phyloP scores from a whole-genome alignment of 495 filamentous ascomycete species.

The Aspergillus asperescens region DNA sequence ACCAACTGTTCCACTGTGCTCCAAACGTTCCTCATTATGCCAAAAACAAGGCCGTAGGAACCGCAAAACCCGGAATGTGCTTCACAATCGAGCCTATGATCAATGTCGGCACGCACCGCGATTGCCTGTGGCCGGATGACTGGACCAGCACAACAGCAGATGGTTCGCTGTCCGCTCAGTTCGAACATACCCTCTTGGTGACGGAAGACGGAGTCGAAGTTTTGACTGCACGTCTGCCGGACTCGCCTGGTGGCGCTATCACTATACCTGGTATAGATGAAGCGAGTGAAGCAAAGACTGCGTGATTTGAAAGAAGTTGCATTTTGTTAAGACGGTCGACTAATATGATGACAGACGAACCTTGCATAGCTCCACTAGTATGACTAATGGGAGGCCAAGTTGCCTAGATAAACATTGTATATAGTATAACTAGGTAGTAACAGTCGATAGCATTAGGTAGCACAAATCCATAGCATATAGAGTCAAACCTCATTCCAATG shows the following conservation, averaged over 20 bases:
- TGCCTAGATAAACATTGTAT: conserved; percentile 4
- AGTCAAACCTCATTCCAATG: neutral
- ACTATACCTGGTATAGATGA: conserved; percentile 49
- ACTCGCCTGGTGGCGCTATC: conserved; percentile 81
- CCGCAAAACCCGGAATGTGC: conserved; percentile 83
- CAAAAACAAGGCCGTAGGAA: conserved; percentile 86
- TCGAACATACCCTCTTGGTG: conserved; percentile 91
- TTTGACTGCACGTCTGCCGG: conserved; percentile 72
- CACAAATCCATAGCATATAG: neutral
- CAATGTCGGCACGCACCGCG: conserved; percentile 69
- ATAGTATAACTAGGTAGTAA: neutral
- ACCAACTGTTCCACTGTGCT: conserved; percentile 75
- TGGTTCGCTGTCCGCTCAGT: conserved; percentile 78
- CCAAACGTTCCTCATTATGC: conserved; percentile 85
- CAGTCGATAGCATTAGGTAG: conserved; percentile 2
- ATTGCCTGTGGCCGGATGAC: conserved; percentile 85
- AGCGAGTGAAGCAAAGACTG: conserved; percentile 6
- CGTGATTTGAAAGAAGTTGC: neutral
- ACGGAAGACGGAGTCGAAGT: conserved; percentile 93
- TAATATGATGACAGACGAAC: conserved; percentile 6
- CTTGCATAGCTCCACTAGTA: neutral
- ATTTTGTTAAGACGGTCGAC: conserved; percentile 3
- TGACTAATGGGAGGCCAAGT: neutral
- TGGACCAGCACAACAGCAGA: conserved; percentile 85
- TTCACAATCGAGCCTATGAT: conserved; percentile 96